Percentiles rank a stretch among this genome's conserved stretches.
Conservation (phyloP, 345 rosid species). For the Microthlaspi erraticum region DNA sequence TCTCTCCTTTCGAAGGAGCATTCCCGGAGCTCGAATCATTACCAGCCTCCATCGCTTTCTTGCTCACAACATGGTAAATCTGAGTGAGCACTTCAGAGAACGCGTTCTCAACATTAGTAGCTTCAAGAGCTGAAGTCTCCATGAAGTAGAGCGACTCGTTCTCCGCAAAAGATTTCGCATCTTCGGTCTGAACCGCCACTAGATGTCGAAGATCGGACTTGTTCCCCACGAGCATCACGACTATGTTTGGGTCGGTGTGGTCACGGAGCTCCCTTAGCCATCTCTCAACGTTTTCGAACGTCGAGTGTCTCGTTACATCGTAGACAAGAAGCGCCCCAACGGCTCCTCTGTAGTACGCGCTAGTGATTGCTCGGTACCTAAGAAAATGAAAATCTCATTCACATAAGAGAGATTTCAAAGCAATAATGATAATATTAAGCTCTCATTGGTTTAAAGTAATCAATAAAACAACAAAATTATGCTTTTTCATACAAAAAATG, state of each 20-base stretch:
- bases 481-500: slow-evolving; percentile 9
- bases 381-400: neutral
- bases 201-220: slow-evolving; percentile 96
- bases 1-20: slow-evolving; percentile 83
- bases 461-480: neutral
- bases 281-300: slow-evolving; percentile 88
- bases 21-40: slow-evolving; percentile 50
- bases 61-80: slow-evolving; percentile 81
- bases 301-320: slow-evolving; percentile 87
- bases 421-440: neutral
- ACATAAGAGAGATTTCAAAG: neutral
- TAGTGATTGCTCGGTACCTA: slow-evolving; percentile 96
- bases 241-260: slow-evolving; percentile 92
- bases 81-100: slow-evolving; percentile 90
- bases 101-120: slow-evolving; percentile 87
- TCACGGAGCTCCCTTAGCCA: slow-evolving; percentile 93
- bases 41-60: slow-evolving; percentile 83
- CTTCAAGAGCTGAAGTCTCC: slow-evolving; percentile 93
- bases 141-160: slow-evolving; percentile 86
- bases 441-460: neutral
- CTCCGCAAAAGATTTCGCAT: slow-evolving; percentile 80
- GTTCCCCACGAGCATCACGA: slow-evolving; percentile 90
- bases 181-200: slow-evolving; percentile 82
- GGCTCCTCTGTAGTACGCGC: slow-evolving; percentile 95
- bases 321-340: slow-evolving; percentile 91